These are phyloP conservation scores for Lanmaoa rubissima DNA, from an alignment of 768 basidiomycete genomes.

Conservation along the genomic window DNA sequence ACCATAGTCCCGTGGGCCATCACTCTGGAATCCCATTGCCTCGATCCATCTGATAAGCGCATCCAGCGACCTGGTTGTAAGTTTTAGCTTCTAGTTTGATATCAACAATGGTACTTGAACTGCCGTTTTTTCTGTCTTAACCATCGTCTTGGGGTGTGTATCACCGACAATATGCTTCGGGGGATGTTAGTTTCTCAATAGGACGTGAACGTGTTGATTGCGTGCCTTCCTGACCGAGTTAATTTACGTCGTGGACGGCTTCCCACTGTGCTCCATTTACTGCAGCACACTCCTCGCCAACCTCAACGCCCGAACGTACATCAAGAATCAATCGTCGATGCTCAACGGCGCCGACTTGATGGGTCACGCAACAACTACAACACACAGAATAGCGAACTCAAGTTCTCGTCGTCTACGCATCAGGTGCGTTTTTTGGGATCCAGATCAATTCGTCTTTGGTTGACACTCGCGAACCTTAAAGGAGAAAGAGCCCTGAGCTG, in stretches of 20 bases:
- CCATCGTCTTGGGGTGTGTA: background rate
- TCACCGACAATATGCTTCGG: background rate
- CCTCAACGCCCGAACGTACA: slow-evolving; percentile 2
- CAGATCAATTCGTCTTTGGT: background rate
- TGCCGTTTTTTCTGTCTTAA: background rate
- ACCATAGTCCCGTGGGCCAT: background rate
- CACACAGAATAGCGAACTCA: background rate
- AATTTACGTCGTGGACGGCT: slow-evolving; percentile 1
- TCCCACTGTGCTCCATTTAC: slow-evolving; percentile 1
- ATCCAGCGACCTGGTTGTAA: background rate
- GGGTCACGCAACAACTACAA: background rate
- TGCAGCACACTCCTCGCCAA: slow-evolving; percentile 5
- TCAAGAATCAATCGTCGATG: background rate
- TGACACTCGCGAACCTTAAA: background rate
- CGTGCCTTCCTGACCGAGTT: background rate
- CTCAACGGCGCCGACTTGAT: background rate
- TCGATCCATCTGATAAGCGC: background rate
- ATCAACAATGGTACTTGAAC: slow-evolving; percentile 4
- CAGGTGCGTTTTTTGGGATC: background rate
- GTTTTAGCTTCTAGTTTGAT: background rate
- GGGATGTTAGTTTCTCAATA: background rate
- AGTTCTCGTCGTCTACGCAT: background rate
- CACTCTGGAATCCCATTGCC: background rate
- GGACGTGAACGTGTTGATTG: background rate
- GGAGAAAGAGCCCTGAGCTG: background rate